Evolutionary conservation across 331 rosid genomes (phyloP).

Genomic region (Acacia pycnantha): DNA sequence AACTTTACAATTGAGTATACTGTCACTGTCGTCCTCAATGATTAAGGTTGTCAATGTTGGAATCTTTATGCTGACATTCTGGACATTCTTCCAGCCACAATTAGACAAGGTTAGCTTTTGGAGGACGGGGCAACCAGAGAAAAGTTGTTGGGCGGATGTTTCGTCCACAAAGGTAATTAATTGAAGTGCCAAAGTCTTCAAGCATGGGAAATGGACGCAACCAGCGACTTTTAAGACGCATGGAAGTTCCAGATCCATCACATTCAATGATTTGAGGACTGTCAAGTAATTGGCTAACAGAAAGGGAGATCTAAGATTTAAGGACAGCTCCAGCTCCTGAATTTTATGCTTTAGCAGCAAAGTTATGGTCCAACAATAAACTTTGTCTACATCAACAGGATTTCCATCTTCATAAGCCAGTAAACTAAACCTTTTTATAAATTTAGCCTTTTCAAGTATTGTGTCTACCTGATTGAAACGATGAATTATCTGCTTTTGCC

Average conservation of each 20-base stretch:
- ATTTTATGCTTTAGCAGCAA: conserved; percentile 5
- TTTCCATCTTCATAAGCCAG: not conserved
- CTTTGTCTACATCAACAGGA: not conserved
- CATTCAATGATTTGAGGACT: not conserved
- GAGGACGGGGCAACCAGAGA: not conserved
- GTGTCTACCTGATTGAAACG: not conserved
- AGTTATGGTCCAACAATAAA: not conserved
- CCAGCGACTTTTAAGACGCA: not conserved
- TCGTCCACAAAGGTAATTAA: not conserved
- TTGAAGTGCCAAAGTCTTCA: not conserved
- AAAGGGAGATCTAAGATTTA: not conserved
- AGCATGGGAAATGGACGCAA: not conserved
- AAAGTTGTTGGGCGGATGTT: not conserved
- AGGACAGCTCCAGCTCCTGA: conserved; percentile 2
- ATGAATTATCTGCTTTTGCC: not conserved
- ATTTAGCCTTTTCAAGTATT: not conserved
- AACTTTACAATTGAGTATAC: not conserved
- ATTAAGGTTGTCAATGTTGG: not conserved
- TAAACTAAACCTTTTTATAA: not conserved
- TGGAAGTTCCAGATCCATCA: not conserved
- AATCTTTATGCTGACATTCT: not conserved
- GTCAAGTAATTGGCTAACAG: not conserved
- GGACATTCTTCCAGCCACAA: not conserved
- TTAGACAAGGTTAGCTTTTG: not conserved
- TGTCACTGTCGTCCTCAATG: not conserved